These are phyloP conservation scores for Glutinoglossum americanum DNA, from an alignment of 495 filamentous ascomycete genomes.

Conservation along the genomic window DNA sequence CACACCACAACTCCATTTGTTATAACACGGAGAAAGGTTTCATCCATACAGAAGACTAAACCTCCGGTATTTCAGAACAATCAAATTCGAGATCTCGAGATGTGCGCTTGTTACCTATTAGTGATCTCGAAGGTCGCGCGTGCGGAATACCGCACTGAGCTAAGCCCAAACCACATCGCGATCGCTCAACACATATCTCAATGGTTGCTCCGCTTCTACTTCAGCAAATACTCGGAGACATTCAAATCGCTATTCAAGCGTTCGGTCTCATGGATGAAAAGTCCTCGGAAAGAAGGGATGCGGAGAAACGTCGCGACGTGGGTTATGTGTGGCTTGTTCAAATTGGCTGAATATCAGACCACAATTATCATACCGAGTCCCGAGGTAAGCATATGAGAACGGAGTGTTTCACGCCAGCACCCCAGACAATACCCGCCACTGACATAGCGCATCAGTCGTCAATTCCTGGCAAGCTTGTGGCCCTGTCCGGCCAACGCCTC, in stretches of 20 bases:
- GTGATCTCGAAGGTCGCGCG: not conserved
- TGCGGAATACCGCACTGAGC: not conserved
- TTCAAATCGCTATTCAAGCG: not conserved
- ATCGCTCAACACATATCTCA: not conserved
- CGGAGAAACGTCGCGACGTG: not conserved
- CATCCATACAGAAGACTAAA: not conserved
- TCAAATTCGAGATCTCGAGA: not conserved
- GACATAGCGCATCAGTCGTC: not conserved
- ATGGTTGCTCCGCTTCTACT: not conserved
- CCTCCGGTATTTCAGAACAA: not conserved
- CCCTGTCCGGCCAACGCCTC: not conserved
- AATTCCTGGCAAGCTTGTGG: not conserved
- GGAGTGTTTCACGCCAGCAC: not conserved
- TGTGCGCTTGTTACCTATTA: not conserved
- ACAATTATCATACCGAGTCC: not conserved
- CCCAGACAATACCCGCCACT: not conserved
- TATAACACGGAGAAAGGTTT: too few relatives aligned
- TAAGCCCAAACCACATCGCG: not conserved
- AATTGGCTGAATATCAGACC: not conserved
- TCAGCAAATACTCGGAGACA: not conserved
- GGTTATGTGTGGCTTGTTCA: not conserved
- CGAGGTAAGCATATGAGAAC: not conserved
- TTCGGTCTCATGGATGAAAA: not conserved
- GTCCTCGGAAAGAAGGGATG: not conserved
- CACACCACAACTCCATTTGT: too few relatives aligned